These are phyloP conservation scores for Lasiodiplodia theobromae DNA, from an alignment of 2,329 filamentous ascomycete genomes.

Conservation along the genomic window DNA sequence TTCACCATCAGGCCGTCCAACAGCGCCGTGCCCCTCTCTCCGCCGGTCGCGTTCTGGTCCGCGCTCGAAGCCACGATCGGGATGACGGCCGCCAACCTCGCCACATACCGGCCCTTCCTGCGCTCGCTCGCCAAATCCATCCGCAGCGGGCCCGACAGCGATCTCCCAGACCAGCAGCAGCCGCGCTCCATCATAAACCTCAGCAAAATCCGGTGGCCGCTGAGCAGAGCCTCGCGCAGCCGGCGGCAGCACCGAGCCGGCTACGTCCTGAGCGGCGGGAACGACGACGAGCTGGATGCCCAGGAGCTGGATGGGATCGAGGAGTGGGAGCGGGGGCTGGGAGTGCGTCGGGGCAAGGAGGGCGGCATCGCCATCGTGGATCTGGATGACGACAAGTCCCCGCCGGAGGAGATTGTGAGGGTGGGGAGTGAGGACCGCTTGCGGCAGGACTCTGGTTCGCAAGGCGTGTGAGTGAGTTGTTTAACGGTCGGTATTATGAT, in stretches of 20 bases:
- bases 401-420: not conserved
- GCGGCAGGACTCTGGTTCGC: not conserved
- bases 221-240: not conserved
- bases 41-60: slow-evolving; percentile 25
- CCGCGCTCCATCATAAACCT: slow-evolving; percentile 1
- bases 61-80: slow-evolving; percentile 14
- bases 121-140: slow-evolving; percentile 12
- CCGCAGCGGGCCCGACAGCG: slow-evolving; percentile 6
- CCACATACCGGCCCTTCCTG: slow-evolving; percentile 24
- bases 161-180: not conserved
- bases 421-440: slow-evolving; percentile 13
- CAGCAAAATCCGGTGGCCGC: slow-evolving; percentile 21
- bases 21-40: slow-evolving; percentile 23
- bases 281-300: not conserved
- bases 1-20: slow-evolving; percentile 20
- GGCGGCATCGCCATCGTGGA: not conserved
- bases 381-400: not conserved
- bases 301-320: not conserved
- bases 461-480: not conserved
- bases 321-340: slow-evolving; percentile 11
- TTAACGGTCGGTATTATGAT: not conserved
- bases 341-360: not conserved
- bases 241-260: not conserved
- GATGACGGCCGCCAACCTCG: slow-evolving; percentile 23
- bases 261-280: slow-evolving; percentile 5